Evolutionary conservation across 2,329 filamentous ascomycete genomes (phyloP).

Genomic region (Trichoderma breve): DNA sequence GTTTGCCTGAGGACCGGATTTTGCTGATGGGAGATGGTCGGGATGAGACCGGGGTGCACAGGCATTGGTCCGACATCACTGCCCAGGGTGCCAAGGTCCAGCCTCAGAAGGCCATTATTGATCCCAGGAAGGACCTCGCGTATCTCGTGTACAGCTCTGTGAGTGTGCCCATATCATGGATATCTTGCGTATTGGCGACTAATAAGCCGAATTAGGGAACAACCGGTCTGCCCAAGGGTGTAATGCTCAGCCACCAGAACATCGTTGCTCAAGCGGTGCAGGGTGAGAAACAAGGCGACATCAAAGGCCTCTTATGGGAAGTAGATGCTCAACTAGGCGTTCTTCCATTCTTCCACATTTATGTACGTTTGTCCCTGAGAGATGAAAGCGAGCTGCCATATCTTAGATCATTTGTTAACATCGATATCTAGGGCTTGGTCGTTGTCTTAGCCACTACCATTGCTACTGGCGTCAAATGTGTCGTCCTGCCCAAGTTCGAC

Average conservation of each 20-base stretch:
- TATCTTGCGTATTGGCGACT: not conserved
- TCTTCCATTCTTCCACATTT: conserved; percentile 89
- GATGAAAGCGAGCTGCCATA: not conserved
- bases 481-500: conserved; percentile 75
- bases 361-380: conserved; percentile 51
- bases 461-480: conserved; percentile 65
- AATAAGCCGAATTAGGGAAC: conserved; percentile 55
- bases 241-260: conserved; percentile 81
- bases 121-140: conserved; percentile 70
- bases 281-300: conserved; percentile 47
- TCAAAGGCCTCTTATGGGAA: conserved; percentile 53
- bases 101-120: conserved; percentile 56
- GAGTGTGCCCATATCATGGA: conserved; percentile 5
- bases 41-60: conserved; percentile 57
- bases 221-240: conserved; percentile 87
- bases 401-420: not conserved
- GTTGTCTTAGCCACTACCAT: conserved; percentile 32
- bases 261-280: conserved; percentile 73
- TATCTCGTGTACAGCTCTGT: conserved; percentile 81
- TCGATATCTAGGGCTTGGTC: conserved; percentile 31
- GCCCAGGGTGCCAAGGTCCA: conserved; percentile 55
- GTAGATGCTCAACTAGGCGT: conserved; percentile 75
- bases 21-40: conserved; percentile 70
- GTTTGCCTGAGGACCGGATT: conserved; percentile 69
- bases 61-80: conserved; percentile 70